Base-by-base conservation (phyloP, 305 asterid genomes). In the Fraxinus xanthoxyloides region DNA sequence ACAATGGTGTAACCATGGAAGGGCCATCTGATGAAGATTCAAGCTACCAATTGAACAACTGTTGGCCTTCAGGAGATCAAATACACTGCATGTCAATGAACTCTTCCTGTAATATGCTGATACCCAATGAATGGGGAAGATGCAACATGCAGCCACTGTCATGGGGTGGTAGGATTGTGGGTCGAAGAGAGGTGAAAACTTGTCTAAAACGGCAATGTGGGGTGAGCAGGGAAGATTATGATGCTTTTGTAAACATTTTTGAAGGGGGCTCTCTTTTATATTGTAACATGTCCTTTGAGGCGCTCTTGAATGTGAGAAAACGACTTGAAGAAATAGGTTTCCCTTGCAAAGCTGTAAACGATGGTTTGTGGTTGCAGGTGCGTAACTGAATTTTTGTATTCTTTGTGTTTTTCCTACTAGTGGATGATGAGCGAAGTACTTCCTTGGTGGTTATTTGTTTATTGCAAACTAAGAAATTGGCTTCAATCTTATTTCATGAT, bases 311-410 rank as follows among this genome's bases (percentile, higher is more conserved):
- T 89, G 97, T 90, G 79, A 92, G 97, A 89, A 96, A 90, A 87
- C 98, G 89, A 89, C 98, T 96, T 81, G 99, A 96, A 89, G 99
- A 96, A 88, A 85, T 96, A 93, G 98, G 94, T 81, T 96, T 94
- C 85, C 98, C 98, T 82, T 93, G 99, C 94, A 94, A 95, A 90
- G 95, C 98, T 81, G 93, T 93, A 85, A 93, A 96, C 85, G 99
- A 94, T 86, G 99, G 97, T 82, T 89, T 94, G 80, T 96, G 99
- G 99, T 88, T 96, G 86, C 98, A 96, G 99, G 98, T 96, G 77
- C 86, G 51, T 67, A 82, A 69, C 87, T 80, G 67, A 63, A 51
- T 72, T 75, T 59, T 67, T 72, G 74, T 77, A 32, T 82, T 30
- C 70, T 46, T 72, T 34, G 31, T 78, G 38, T 7, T 69, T 30